These are phyloP conservation scores for Vachellia pachyceras DNA, from an alignment of 306 rosid species.

Conservation along the genomic window DNA sequence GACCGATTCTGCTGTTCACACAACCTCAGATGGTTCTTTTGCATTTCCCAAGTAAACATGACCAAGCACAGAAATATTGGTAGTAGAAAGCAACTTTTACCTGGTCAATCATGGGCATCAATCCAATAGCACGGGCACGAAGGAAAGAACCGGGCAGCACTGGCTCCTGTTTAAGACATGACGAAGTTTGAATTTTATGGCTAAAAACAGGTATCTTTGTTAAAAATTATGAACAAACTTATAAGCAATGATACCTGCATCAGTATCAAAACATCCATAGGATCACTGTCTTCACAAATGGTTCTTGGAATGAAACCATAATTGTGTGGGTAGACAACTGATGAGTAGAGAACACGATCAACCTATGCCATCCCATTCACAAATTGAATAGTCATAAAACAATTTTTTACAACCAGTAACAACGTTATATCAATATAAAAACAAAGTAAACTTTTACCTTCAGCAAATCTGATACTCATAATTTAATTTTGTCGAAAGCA, in stretches of 20 bases:
- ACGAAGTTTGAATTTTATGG: slow-evolving; percentile 29
- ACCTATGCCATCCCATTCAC: slow-evolving; percentile 60
- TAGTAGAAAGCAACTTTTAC: slow-evolving; percentile 43
- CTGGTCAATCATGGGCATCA: slow-evolving; percentile 99
- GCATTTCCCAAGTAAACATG: neutral
- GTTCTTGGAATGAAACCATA: slow-evolving; percentile 97
- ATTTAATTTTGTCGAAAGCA: neutral
- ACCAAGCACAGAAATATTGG: slow-evolving; percentile 4
- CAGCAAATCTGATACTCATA: neutral
- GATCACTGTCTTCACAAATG: slow-evolving; percentile 96
- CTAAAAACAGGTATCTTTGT: neutral
- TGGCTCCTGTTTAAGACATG: slow-evolving; percentile 66
- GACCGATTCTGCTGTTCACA: neutral
- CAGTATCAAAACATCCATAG: slow-evolving; percentile 87
- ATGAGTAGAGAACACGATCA: slow-evolving; percentile 95
- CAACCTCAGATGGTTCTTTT: slow-evolving; percentile 26
- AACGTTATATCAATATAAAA: neutral
- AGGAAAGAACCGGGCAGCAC: slow-evolving; percentile 91
- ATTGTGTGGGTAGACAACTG: slow-evolving; percentile 98
- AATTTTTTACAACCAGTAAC: neutral
- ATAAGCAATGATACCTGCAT: slow-evolving; percentile 80
- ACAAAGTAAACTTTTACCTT: slow-evolving; percentile 4
- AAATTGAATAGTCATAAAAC: slow-evolving; percentile 30
- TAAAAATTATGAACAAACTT: slow-evolving; percentile 22
- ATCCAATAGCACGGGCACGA: slow-evolving; percentile 98